Evolutionary conservation across 345 rosid species (phyloP), one percentile per base, ranked within the genome.

Genomic region (thale cress (Arabidopsis thaliana)): DNA sequence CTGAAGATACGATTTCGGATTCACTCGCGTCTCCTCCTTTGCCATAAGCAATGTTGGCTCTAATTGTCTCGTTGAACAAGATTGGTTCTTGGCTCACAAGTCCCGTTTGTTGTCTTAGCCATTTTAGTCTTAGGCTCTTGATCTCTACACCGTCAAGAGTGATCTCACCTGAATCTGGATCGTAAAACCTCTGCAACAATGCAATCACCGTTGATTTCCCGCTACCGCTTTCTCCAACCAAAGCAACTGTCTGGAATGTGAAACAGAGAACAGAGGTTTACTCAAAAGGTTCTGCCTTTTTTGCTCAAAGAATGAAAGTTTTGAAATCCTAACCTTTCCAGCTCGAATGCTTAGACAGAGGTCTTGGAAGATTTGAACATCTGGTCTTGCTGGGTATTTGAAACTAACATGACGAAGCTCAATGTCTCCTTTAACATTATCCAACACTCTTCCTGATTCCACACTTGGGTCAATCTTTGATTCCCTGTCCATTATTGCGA

Each of bases 181-280:
- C 88, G 42, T 93, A 93, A 63, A 90, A 93, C 50, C 98, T 82
- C 63, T 88, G 96, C 81, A 93, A 28, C 79, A 93, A 71, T 4
- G 98, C 74, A 2, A 93, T 82, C 44, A 87, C 94, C 0, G 96
- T 90, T 25, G 98, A 93, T 79, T 93, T 93, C 11, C 98, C 98
- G 44, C 96, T 75, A 9, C 98, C 96, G 28, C 98, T 93, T 75
- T 90, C 98, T 74, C 96, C 96, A 49, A 93, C 98, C 63, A 90
- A 63, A 59, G 98, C 98, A 56, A 90, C 88, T 5, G 93, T 86
- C 96, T 93, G 87, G 9, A 66, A 81, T 28, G 10, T 7, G 2
- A 65, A 45, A 11, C 1, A 10, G 23, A 5, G 38, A 61, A 36
- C 8, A 13, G 60, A 61, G 23, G 28, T 48, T 3, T 9, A 8